phyloP scores from a whole-genome alignment of 1,284 basidiomycete genomes.

The Stygiomarasmius scandens region DNA sequence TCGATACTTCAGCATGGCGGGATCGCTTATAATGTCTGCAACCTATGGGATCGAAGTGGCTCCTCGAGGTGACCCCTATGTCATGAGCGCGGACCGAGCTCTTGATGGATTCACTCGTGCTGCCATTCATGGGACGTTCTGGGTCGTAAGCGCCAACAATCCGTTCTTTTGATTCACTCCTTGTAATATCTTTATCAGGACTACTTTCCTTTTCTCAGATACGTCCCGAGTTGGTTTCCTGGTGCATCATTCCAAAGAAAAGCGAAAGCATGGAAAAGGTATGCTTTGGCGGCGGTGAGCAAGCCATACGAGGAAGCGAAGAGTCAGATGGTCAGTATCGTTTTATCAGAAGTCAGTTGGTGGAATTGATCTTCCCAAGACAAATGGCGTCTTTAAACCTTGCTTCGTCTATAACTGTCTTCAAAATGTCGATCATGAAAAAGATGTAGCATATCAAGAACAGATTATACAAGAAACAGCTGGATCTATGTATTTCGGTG shows the following conservation, averaged over 20 bases:
- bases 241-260: constrained; percentile 10
- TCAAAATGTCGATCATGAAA: neutral
- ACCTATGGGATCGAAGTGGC: constrained; percentile 10
- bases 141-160: constrained; percentile 1
- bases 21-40: constrained; percentile 2
- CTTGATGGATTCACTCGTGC: neutral
- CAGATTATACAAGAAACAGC: neutral
- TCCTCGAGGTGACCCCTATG: constrained; percentile 5
- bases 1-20: neutral
- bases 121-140: constrained; percentile 4
- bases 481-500: constrained; percentile 6
- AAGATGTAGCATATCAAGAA: constrained; percentile 2
- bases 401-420: constrained; percentile 1
- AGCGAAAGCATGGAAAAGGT: constrained; percentile 5
- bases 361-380: neutral
- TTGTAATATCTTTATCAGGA: neutral
- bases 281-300: neutral
- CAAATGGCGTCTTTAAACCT: neutral
- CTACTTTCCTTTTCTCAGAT: constrained; percentile 3
- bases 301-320: constrained; percentile 39
- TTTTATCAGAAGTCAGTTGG: too few relatives aligned
- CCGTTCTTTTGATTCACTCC: neutral
- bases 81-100: neutral
- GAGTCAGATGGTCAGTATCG: constrained; percentile 39
- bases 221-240: constrained; percentile 13